Percentiles rank a stretch among this genome's conserved stretches.
Conservation (phyloP, 139 green algal species). For the Spirogloea muscicola region DNA sequence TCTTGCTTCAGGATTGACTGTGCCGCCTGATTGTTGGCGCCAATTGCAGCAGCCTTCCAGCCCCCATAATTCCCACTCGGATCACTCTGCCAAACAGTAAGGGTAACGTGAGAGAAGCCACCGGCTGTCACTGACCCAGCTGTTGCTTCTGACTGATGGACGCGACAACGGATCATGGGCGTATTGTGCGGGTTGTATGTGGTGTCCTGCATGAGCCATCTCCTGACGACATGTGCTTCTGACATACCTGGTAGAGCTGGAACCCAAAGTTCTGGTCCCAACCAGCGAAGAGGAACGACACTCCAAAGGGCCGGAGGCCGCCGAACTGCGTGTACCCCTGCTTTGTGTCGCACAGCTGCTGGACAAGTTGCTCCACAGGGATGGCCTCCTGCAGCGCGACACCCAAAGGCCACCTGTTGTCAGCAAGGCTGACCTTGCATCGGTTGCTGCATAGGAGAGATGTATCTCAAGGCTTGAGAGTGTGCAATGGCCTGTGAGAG, state of each 20-base stretch:
- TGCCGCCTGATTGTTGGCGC: slow-evolving; percentile 70
- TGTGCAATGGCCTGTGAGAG: background rate
- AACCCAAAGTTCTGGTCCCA: slow-evolving; percentile 76
- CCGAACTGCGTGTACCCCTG: slow-evolving; percentile 83
- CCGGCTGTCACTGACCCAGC: too few species aligned
- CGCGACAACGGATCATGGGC: too few species aligned
- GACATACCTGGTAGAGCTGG: slow-evolving; percentile 96
- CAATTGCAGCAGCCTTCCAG: slow-evolving; percentile 95
- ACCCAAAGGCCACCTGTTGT: background rate
- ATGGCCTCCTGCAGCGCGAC: slow-evolving; percentile 76
- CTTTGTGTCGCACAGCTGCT: slow-evolving; percentile 92
- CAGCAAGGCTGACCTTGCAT: background rate
- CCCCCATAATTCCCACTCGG: slow-evolving; percentile 94
- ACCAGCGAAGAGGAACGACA: slow-evolving; percentile 95
- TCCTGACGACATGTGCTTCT: too few species aligned
- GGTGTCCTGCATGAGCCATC: too few species aligned
- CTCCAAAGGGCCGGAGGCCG: slow-evolving; percentile 92
- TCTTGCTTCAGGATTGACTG: slow-evolving; percentile 65
- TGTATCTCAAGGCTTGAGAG: background rate
- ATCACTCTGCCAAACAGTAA: too few species aligned
- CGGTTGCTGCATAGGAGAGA: background rate
- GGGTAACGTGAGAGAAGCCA: too few species aligned
- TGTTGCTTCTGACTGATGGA: too few species aligned
- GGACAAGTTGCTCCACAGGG: slow-evolving; percentile 95
- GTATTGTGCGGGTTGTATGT: too few species aligned